These are phyloP conservation scores for Canavalia gladiata DNA, from an alignment of 306 rosid genomes.

Conservation along the genomic window DNA sequence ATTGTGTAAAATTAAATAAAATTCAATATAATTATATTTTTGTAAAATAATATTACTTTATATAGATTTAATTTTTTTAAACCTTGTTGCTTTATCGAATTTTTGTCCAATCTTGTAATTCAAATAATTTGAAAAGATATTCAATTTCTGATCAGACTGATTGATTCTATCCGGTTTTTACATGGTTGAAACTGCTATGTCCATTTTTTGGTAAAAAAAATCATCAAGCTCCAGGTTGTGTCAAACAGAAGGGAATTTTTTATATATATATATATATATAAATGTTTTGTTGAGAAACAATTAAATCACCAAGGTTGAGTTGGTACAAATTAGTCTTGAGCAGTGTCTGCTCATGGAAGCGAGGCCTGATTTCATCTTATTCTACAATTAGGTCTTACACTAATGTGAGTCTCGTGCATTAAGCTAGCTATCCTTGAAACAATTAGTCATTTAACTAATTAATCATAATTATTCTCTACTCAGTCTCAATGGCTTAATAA, in stretches of 20 bases:
- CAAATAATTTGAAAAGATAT: too few relatives aligned
- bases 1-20: too few relatives aligned
- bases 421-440: neutral
- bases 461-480: neutral
- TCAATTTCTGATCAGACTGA: too few relatives aligned
- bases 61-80: too few relatives aligned
- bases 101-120: too few relatives aligned
- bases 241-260: neutral
- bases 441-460: neutral
- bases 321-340: neutral
- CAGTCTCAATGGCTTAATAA: neutral
- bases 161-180: too few relatives aligned
- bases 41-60: too few relatives aligned
- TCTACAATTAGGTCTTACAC: neutral
- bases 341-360: neutral
- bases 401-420: neutral
- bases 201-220: neutral
- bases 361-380: neutral
- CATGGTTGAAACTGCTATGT: neutral
- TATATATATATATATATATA: too few relatives aligned
- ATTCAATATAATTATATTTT: too few relatives aligned
- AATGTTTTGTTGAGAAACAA: neutral
- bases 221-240: too few relatives aligned
- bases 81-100: too few relatives aligned
- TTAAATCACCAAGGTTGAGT: neutral